Evolutionary conservation across 2,329 filamentous ascomycete genomes (phyloP).

Genomic region (Ophiostoma australiae): DNA sequence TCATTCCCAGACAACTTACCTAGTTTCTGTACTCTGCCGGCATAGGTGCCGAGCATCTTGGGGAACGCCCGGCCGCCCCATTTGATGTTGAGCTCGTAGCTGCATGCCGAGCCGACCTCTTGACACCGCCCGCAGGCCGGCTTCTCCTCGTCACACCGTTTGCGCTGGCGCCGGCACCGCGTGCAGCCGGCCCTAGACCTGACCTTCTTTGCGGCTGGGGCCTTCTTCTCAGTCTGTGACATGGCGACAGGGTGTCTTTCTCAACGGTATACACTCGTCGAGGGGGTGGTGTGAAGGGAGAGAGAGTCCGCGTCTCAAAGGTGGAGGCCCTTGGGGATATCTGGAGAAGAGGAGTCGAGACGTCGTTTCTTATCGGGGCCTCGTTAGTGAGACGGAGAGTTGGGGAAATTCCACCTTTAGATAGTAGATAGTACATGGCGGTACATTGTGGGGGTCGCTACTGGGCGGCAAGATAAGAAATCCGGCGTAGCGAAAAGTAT

Average conservation of each 20-base stretch:
- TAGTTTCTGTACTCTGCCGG: constrained; percentile 19
- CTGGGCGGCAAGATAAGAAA: neutral
- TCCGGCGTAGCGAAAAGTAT: neutral
- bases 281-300: neutral
- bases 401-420: constrained; percentile 3
- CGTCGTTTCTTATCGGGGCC: constrained; percentile 5
- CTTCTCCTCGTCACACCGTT: constrained; percentile 45
- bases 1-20: neutral
- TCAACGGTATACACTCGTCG: neutral
- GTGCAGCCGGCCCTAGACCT: constrained; percentile 21
- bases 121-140: constrained; percentile 47
- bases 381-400: neutral
- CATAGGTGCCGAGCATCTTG: constrained; percentile 22
- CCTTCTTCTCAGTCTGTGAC: neutral
- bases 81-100: constrained; percentile 24
- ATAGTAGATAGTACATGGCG: neutral
- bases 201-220: neutral
- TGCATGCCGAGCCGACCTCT: constrained; percentile 44
- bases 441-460: neutral
- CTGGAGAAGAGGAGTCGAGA: constrained; percentile 1
- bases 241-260: neutral
- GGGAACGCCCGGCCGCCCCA: constrained; percentile 25
- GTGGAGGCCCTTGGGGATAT: neutral
- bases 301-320: neutral
- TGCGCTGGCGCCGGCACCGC: constrained; percentile 22